phyloP scores from a whole-genome alignment of 2,329 filamentous ascomycete species.

The Chaetomium sp. region DNA sequence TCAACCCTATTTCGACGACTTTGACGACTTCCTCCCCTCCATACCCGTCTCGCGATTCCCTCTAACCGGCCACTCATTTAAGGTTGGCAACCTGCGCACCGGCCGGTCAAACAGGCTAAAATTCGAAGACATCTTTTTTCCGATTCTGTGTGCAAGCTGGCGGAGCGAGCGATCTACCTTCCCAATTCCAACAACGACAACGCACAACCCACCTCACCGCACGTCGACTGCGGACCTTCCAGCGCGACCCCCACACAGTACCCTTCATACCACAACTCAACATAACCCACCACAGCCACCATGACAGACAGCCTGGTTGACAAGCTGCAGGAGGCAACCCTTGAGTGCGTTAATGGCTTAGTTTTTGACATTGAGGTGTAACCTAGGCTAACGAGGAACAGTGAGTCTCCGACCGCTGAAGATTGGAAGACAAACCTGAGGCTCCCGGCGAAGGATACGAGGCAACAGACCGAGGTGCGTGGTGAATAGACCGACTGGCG shows the following conservation, averaged over 20 bases:
- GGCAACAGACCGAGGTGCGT: constrained; percentile 73
- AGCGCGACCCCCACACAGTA: background rate
- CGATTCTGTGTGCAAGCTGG: too few relatives aligned
- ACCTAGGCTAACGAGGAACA: constrained; percentile 34
- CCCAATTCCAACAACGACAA: too few relatives aligned
- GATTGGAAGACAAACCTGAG: constrained; percentile 73
- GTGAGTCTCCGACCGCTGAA: constrained; percentile 45
- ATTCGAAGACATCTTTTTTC: too few relatives aligned
- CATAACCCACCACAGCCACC: constrained; percentile 16
- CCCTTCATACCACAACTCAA: background rate
- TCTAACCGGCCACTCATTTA: too few relatives aligned
- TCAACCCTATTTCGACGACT: background rate
- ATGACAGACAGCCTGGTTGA: constrained; percentile 45
- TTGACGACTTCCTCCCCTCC: background rate
- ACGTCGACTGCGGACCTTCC: background rate
- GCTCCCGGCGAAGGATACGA: constrained; percentile 64
- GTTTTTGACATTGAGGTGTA: constrained; percentile 1
- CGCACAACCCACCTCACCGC: background rate
- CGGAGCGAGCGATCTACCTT: too few relatives aligned
- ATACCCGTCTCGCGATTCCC: too few relatives aligned
- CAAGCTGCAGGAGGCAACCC: constrained; percentile 47
- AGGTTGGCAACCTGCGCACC: too few relatives aligned
- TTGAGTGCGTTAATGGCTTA: constrained; percentile 28
- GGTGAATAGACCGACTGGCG: background rate
- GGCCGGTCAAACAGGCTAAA: too few relatives aligned